phyloP scores from a whole-genome alignment of 2,329 filamentous ascomycete genomes.

The Phialophora tarda region DNA sequence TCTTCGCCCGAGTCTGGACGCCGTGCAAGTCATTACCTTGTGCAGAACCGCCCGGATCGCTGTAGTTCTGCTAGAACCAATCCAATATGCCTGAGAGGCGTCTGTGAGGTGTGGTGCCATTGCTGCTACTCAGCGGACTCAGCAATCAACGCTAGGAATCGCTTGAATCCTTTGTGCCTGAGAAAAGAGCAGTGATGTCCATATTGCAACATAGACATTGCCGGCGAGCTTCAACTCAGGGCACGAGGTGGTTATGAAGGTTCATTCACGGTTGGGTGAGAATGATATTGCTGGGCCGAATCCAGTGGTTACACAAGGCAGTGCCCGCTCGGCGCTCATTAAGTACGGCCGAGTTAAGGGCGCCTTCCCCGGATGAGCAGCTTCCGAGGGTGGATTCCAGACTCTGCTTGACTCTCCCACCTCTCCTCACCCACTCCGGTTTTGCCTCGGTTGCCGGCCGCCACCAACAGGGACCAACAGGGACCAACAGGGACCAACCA shows the following conservation, averaged over 20 bases:
- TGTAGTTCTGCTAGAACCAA: too few species aligned
- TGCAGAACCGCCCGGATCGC: too few species aligned
- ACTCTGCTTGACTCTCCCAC: too few species aligned
- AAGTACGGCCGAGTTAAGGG: background rate
- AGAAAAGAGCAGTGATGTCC: background rate
- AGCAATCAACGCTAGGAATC: background rate
- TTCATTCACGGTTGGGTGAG: conserved; percentile 54
- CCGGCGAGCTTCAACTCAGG: background rate
- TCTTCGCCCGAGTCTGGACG: too few species aligned
- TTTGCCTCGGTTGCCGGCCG: conserved; percentile 6
- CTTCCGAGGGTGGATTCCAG: background rate
- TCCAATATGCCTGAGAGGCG: too few species aligned
- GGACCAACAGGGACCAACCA: too few species aligned
- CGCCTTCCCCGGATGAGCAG: background rate
- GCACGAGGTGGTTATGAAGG: conserved; percentile 33
- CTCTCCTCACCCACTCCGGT: background rate
- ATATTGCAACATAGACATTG: too few species aligned
- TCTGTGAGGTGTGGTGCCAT: too few species aligned
- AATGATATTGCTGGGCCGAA: conserved; percentile 47
- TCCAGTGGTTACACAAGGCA: conserved; percentile 42
- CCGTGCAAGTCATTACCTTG: too few species aligned
- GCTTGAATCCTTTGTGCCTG: background rate
- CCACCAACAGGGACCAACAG: background rate
- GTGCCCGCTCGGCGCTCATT: too few species aligned
- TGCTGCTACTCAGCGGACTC: too few species aligned